These are phyloP conservation scores for Castanea mollissima DNA, from an alignment of 306 rosid species.

Conservation along the genomic window DNA sequence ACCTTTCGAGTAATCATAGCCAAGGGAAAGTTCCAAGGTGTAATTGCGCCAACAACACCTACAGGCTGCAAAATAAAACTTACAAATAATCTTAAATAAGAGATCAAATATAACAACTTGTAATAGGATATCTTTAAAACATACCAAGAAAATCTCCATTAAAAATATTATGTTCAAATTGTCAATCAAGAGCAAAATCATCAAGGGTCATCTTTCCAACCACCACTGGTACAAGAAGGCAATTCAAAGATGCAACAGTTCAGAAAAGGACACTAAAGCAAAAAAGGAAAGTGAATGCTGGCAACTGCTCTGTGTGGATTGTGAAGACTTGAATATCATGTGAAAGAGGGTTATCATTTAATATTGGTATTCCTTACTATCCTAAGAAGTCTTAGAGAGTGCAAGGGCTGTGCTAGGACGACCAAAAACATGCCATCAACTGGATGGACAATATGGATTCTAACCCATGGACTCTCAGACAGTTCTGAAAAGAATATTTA, in stretches of 20 bases:
- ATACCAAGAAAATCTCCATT: background rate
- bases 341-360: background rate
- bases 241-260: background rate
- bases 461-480: background rate
- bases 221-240: background rate
- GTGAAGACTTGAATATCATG: background rate
- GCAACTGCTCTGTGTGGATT: background rate
- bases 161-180: background rate
- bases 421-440: background rate
- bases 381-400: background rate
- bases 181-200: background rate
- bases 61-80: slow-evolving; percentile 71
- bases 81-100: background rate
- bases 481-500: background rate
- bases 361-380: background rate
- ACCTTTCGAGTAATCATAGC: slow-evolving; percentile 99
- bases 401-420: background rate
- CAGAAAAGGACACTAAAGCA: background rate
- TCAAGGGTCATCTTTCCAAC: too few relatives aligned
- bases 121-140: background rate
- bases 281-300: background rate
- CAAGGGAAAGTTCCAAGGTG: slow-evolving; percentile 98
- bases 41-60: slow-evolving; percentile 92
- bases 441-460: background rate
- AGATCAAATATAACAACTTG: background rate